Conservation (phyloP, 805 yeast species). For the Candida parachauliodes region DNA sequence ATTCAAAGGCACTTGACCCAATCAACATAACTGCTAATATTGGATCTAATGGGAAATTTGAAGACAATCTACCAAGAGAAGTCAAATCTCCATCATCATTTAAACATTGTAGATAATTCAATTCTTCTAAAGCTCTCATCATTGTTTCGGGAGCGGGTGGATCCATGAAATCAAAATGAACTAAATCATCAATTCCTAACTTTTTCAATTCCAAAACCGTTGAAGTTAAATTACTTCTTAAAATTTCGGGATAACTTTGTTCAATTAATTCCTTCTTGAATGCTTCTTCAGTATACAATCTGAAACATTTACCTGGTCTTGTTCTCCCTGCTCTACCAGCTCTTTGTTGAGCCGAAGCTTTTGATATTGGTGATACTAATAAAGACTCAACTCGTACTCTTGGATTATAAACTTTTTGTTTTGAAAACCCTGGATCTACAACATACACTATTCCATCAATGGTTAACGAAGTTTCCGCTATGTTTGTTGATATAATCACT, state of each 20-base stretch:
- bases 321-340: constrained; percentile 99
- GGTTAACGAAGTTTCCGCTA: constrained; percentile 96
- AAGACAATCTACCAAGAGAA: constrained; percentile 82
- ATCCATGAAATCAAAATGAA: constrained; percentile 97
- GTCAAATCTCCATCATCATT: constrained; percentile 92
- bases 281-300: constrained; percentile 95
- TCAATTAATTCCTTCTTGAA: constrained; percentile 90
- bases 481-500: constrained; percentile 87
- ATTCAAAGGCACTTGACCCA: constrained; percentile 77
- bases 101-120: constrained; percentile 84
- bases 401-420: constrained; percentile 95
- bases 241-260: constrained; percentile 93
- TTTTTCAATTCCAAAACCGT: constrained; percentile 92
- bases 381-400: constrained; percentile 92
- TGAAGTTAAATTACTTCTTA: constrained; percentile 84
- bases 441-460: constrained; percentile 97
- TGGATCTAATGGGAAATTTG: constrained; percentile 94
- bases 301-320: constrained; percentile 95
- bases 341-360: constrained; percentile 96
- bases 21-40: constrained; percentile 91
- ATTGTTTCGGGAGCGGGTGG: constrained; percentile 99
- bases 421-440: constrained; percentile 95
- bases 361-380: constrained; percentile 92
- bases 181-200: constrained; percentile 91
- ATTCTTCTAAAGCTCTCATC: constrained; percentile 98